Base-by-base conservation (phyloP, 2,329 filamentous ascomycete species). In the Rhinocladiella mackenziei region DNA sequence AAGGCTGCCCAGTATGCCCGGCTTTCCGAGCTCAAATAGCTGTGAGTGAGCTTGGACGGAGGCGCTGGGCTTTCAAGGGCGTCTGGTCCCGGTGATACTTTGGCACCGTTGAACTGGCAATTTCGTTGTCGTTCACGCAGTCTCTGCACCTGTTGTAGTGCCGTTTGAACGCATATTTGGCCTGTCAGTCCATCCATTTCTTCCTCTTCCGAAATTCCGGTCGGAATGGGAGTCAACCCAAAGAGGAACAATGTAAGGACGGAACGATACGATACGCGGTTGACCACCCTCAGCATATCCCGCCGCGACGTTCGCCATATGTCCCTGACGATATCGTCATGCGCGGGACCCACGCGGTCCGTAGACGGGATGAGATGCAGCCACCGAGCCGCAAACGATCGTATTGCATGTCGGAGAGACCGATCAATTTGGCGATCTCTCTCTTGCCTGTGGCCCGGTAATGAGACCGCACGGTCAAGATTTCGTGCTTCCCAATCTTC, bases 1-100 rank as follows among this genome's bases (percentile, higher is more conserved):
- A 70, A 42, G 2, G 67, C 67, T 0, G 64, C 64, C 67, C 67
- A 70, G 43, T 69, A 69, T 0, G 62, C 64, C 8, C 60, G 65
- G 39, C 61, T 68, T 48, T 70, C 67, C 1, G 62, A 56, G 4
- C 58, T 58, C 5, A 70, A 59, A 29, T 67, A 69, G 14, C 59
- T 57, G 1, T 59, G 56, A 1, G 60, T 61, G 2, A 64, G 18
- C 5, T 18, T 56, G 0, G 60, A 57, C 15, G 58, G 51, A 2
- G 60, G 56, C 2, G 57, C 58, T 6, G 59, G 51, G 4, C 53
- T 55, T 1, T 56, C 44, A 2, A 50, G 23, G 6, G 51, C 35
- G 18, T 56, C 52, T 13, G 50, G 45, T 31, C 33, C 50, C 19
- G 59, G 61, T 2, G 59, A 65, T 1, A 68, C 65, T 26, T 68